phyloP scores from a whole-genome alignment of 202 grass and related monocot species.

The Musa balbisiana region DNA sequence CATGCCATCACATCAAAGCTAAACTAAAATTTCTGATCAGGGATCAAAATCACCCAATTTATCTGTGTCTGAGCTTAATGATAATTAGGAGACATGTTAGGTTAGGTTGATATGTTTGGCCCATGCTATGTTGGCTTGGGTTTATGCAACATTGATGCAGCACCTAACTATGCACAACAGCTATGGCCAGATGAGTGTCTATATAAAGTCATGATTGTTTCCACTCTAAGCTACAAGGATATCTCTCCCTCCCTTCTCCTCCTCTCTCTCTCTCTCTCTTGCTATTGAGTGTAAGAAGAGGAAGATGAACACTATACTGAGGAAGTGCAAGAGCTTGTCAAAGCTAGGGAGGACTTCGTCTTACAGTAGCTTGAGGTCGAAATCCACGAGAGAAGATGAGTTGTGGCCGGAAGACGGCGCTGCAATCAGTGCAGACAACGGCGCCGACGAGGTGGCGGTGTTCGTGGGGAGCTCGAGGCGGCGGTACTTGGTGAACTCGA shows the following conservation, averaged over 20 bases:
- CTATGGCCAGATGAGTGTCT: constrained; percentile 11
- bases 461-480: constrained; percentile 72
- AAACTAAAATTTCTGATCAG: no score
- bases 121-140: no score
- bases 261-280: not conserved
- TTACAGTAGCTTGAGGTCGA: constrained; percentile 65
- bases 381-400: constrained; percentile 43
- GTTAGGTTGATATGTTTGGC: no score
- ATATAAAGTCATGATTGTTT: constrained; percentile 22
- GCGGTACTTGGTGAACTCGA: constrained; percentile 57
- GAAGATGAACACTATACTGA: constrained; percentile 42
- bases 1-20: no score
- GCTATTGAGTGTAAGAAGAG: constrained; percentile 4
- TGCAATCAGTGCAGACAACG: not conserved
- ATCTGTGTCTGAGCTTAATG: no score
- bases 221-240: constrained; percentile 14
- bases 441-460: constrained; percentile 30
- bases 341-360: constrained; percentile 31
- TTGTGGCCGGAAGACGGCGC: not conserved
- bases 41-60: no score
- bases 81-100: no score
- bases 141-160: no score
- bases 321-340: constrained; percentile 74
- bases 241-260: not conserved
- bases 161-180: not conserved